A percentile compares a stretch with the other conserved stretches of the same genome.
Conservation (phyloP, 768 basidiomycete genomes). For the Boletus barrowsii region DNA sequence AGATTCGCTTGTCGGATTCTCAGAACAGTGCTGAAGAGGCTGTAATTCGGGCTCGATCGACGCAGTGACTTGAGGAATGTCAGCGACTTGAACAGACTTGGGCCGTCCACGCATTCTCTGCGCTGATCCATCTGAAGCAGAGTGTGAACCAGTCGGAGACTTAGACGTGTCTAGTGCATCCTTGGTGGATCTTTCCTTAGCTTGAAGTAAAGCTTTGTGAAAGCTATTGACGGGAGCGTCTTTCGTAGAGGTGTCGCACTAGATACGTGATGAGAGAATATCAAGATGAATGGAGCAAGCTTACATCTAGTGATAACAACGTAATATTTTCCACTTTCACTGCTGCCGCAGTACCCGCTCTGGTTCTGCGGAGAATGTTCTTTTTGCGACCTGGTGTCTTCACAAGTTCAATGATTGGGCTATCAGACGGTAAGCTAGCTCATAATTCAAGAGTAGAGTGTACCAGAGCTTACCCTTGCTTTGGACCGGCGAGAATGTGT, state of each 20-base stretch:
- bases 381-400: constrained; percentile 82
- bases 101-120: not conserved
- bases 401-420: constrained; percentile 73
- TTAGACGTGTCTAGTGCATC: not conserved
- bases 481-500: constrained; percentile 61
- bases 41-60: constrained; percentile 4
- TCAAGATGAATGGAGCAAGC: constrained; percentile 2
- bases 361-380: constrained; percentile 48
- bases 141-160: not conserved
- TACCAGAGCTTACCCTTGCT: constrained; percentile 53
- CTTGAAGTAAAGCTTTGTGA: constrained; percentile 43
- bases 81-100: constrained; percentile 1
- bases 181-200: constrained; percentile 22
- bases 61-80: constrained; percentile 5
- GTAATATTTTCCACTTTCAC: constrained; percentile 45
- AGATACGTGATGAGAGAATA: constrained; percentile 9
- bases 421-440: constrained; percentile 25
- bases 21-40: constrained; percentile 1
- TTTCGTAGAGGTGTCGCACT: constrained; percentile 37
- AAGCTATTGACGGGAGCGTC: constrained; percentile 46
- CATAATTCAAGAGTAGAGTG: not conserved
- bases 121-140: not conserved
- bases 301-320: constrained; percentile 47
- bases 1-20: not conserved
- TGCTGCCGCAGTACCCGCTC: constrained; percentile 36